These are phyloP conservation scores for Aethionema arabicum DNA, from an alignment of 345 rosid genomes.

Conservation along the genomic window DNA sequence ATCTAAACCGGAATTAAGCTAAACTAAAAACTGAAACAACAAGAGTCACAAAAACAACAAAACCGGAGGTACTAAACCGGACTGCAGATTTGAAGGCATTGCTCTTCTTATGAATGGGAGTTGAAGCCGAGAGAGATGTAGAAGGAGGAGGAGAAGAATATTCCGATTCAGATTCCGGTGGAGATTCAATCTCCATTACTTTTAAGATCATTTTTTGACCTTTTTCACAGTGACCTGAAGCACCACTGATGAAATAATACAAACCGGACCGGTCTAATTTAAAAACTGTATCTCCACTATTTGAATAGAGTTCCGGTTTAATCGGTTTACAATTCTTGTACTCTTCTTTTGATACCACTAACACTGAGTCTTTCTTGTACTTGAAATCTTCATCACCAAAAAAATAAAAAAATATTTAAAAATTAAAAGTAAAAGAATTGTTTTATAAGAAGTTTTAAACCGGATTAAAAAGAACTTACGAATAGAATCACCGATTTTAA, in stretches of 20 bases:
- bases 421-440: background rate
- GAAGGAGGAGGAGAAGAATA: constrained; percentile 22
- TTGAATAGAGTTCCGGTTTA: constrained; percentile 56
- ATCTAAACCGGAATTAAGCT: constrained; percentile 21
- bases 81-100: constrained; percentile 20
- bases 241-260: constrained; percentile 66
- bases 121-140: constrained; percentile 23
- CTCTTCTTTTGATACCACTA: constrained; percentile 60
- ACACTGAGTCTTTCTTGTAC: constrained; percentile 58
- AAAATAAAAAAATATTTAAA: background rate
- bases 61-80: constrained; percentile 19
- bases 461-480: constrained; percentile 43
- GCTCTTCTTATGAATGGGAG: constrained; percentile 33
- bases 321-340: constrained; percentile 53
- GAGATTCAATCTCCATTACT: constrained; percentile 47
- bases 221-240: constrained; percentile 54
- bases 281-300: constrained; percentile 48
- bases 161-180: constrained; percentile 27
- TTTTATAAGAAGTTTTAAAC: background rate
- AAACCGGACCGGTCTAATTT: constrained; percentile 50
- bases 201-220: constrained; percentile 73
- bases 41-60: constrained; percentile 14
- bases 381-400: constrained; percentile 40
- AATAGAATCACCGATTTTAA: constrained; percentile 57
- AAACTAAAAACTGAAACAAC: constrained; percentile 28